Evolutionary conservation across 2,329 filamentous ascomycete species (phyloP).

Genomic region (Ophiocordyceps robertsii): DNA sequence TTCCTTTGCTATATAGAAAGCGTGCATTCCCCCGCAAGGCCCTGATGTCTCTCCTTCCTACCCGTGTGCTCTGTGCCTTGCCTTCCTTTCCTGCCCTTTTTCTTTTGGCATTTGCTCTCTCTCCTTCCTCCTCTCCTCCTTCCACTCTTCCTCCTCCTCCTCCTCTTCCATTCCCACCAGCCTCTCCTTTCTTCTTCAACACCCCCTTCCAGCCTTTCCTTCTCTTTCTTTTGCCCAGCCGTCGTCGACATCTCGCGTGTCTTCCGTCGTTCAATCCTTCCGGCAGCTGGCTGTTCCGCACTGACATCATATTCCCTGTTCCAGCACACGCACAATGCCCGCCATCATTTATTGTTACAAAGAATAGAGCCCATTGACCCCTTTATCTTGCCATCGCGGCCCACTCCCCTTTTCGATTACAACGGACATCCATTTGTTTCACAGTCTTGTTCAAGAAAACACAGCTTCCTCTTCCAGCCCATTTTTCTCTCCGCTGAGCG

Average conservation of each 20-base stretch:
- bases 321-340: neutral
- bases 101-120: neutral
- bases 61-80: neutral
- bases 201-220: neutral
- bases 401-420: no score
- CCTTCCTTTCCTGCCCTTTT: neutral
- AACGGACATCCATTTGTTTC: no score
- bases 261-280: conserved; percentile 18
- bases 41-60: neutral
- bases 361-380: no score
- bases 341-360: neutral
- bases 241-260: neutral
- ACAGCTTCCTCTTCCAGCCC: no score
- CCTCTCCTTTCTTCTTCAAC: conserved; percentile 2
- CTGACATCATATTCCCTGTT: conserved; percentile 3
- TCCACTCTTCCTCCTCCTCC: neutral
- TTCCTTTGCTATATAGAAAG: neutral
- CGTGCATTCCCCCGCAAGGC: neutral
- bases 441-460: no score
- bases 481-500: no score
- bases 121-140: neutral
- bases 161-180: neutral
- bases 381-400: no score
- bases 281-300: conserved; percentile 14
- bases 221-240: conserved; percentile 1